Conservation (phyloP, 768 basidiomycete genomes). For the Trichaptum fuscoviolaceum region DNA sequence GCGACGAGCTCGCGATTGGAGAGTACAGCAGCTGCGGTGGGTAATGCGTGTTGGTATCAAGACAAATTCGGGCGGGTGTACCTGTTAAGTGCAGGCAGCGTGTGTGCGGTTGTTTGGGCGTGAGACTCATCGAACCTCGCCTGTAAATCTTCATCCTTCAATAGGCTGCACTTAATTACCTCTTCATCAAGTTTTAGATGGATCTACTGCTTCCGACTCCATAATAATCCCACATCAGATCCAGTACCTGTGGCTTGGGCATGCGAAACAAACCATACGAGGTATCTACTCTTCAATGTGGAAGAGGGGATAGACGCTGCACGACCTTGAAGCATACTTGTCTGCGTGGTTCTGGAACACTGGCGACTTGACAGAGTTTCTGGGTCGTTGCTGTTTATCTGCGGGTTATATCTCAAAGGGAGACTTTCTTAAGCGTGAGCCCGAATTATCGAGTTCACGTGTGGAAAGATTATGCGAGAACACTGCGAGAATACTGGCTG, state of each 20-base stretch:
- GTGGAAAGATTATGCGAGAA: slow-evolving; percentile 1
- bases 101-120: neutral
- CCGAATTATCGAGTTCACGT: neutral
- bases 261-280: neutral
- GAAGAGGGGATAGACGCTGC: neutral
- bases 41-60: slow-evolving; percentile 4
- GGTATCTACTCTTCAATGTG: neutral
- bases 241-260: neutral
- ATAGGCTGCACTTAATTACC: neutral
- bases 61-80: slow-evolving; percentile 1
- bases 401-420: neutral
- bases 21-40: neutral
- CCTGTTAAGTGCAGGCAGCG: neutral
- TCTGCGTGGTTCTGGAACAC: neutral
- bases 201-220: neutral
- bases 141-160: neutral
- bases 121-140: neutral
- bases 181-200: neutral
- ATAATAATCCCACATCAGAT: neutral
- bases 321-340: neutral
- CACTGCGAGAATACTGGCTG: neutral
- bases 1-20: neutral
- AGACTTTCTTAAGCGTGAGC: neutral
- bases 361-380: neutral
- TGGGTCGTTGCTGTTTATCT: neutral